Base-by-base conservation (phyloP, 331 rosid species). In the Arachis monticola region DNA sequence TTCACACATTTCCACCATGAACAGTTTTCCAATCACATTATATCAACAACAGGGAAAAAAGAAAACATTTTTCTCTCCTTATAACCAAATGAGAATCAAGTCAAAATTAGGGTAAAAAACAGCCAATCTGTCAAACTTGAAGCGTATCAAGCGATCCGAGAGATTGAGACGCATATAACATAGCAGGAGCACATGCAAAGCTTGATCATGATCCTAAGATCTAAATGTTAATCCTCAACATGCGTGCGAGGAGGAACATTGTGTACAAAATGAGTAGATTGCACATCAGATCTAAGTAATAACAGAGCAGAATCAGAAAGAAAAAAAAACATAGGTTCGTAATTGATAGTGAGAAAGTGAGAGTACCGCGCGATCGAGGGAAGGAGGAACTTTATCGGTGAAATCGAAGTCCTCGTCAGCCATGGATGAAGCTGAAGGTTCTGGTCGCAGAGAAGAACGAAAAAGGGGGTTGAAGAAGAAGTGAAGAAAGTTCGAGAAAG, bases 361-460 rank as follows among this genome's bases (percentile, higher is more conserved):
- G 1, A 35, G 55, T 82, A 91, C 96, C 92, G 73, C 56, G 72
- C 85, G 79, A 68, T 89, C 85, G 65, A 88, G 83, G 6, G 92
- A 76, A 22, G 93, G 92, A 59, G 93, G 96, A 3, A 87, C 92
- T 67, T 84, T 81, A 63, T 85, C 88, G 11, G 72, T 64, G 73
- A 87, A 85, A 4, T 85, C 86, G 77, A 77, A 83, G 27, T 89
- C 88, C 53, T 92, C 94, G 27, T 92, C 96, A 32, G 86, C 94
- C 98, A 93, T 93, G 83, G 89, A 64, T 44, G 78, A 56, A 45
- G 74, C 60, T 1, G 73, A 75, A 7, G 14, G 38, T 11, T 8
- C 14, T 10, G 57, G 2, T 38, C 50, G 64, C 60, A 32, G 5
- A 53, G 59, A 51, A 35, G 3, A n/a, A 57, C 22, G 44, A n/a